Evolutionary conservation across 1,284 basidiomycete genomes (phyloP).

Genomic region (Puccinia novopanici): DNA sequence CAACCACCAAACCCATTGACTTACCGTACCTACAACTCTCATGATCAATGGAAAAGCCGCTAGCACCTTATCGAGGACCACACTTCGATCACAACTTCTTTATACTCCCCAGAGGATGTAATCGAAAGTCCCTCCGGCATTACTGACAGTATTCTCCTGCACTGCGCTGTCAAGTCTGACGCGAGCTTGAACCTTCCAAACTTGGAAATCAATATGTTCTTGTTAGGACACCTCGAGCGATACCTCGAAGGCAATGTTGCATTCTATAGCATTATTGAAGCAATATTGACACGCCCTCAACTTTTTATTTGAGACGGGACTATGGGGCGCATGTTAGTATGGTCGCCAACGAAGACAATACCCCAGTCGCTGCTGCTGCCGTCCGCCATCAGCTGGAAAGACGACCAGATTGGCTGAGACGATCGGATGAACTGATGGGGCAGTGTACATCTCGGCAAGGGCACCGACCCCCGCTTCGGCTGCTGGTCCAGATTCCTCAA

Average conservation of each 20-base stretch:
- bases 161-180: conserved; percentile 3
- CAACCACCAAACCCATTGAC: conserved; percentile 21
- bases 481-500: no score
- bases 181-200: conserved; percentile 30
- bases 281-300: conserved; percentile 30
- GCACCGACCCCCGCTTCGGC: no score
- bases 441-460: conserved; percentile 53
- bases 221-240: background rate
- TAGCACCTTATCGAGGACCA: conserved; percentile 5
- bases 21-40: conserved; percentile 16
- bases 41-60: conserved; percentile 3
- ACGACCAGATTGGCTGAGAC: conserved; percentile 52
- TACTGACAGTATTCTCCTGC: conserved; percentile 13
- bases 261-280: conserved; percentile 28
- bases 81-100: conserved; percentile 2
- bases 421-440: conserved; percentile 55
- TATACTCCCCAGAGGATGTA: conserved; percentile 21
- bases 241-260: conserved; percentile 14
- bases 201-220: conserved; percentile 40
- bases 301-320: conserved; percentile 35
- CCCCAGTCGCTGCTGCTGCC: conserved; percentile 26
- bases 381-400: background rate
- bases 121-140: conserved; percentile 1
- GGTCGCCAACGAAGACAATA: no score
- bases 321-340: conserved; percentile 53